Base-by-base conservation (phyloP, 2,329 filamentous ascomycete species). In the Didymellaceae sp. region DNA sequence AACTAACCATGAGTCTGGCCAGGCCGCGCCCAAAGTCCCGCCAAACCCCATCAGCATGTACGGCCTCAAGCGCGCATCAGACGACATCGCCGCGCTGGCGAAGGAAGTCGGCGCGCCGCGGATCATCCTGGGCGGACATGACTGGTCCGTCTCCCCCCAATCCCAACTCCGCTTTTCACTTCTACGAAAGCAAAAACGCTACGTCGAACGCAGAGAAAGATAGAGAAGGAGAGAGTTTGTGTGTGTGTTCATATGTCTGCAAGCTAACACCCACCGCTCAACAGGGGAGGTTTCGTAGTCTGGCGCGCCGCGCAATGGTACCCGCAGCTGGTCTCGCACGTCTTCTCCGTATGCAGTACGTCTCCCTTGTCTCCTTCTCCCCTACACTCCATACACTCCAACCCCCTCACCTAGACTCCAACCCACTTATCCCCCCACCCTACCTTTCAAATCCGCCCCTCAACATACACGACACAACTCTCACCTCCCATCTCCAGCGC, bases 81-180 rank as follows among this genome's bases (percentile, higher is more conserved):
- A 86, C 45, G 91, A 96, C 66, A 82, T 97, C 59, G 86, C 85
- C 17, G 86, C 85, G 54, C 80, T 97, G 18, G 85, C 88, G 6
- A 77, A 76, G 52, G 80, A 86, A 28, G 71, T 86, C 4, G 75
- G 77, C 4, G 76, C 78, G 44, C 77, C 68, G 33, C 77, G 72
- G 38, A 87, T 96, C 65, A 86, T 97, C 48, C 81, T 97, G 11
- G 91, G 91, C 39, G 93, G 91, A 6, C 93, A 97, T 75, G 93
- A 97, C 75, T 97, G 93, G 84, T 72, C 41, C 30, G 56, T 45
- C 6, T 9, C 37, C 22, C 20, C 10, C 6, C 8, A 3, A 16
- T 8, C 16, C 13, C 9, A 10, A 13, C 17, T 7, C 14, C 5
- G 10, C 14, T 18, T 14, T 17, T 9, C 6, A n/a, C n/a, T n/a